Conservation (phyloP, 2,329 filamentous ascomycete species). For the Coniochaeta sp. region DNA sequence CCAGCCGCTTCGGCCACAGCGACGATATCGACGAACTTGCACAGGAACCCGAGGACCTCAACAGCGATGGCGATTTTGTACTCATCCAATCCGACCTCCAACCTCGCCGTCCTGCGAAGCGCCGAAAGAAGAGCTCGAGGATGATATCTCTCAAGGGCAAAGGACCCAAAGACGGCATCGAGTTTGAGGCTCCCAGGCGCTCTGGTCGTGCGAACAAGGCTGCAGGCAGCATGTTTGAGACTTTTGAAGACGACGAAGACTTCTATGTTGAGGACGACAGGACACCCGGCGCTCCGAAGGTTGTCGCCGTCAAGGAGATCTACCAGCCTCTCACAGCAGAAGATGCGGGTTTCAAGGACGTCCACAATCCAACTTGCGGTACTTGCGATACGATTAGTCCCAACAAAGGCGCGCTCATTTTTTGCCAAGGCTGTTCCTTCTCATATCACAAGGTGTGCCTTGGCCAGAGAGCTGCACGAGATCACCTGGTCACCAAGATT, state of each 20-base stretch:
- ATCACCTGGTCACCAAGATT: constrained; percentile 88
- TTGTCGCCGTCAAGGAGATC: constrained; percentile 62
- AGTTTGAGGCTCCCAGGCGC: constrained; percentile 44
- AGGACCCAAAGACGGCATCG: constrained; percentile 29
- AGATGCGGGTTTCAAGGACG: constrained; percentile 59
- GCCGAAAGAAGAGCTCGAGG: constrained; percentile 6
- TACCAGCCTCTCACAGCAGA: constrained; percentile 52
- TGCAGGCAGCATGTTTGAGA: constrained; percentile 37
- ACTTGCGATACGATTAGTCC: constrained; percentile 54
- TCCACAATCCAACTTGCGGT: constrained; percentile 67
- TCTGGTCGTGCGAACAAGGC: constrained; percentile 40
- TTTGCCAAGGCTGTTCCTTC: constrained; percentile 85
- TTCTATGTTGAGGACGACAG: constrained; percentile 43
- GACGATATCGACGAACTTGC: constrained; percentile 22
- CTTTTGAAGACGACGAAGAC: constrained; percentile 52
- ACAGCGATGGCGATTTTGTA: constrained; percentile 16
- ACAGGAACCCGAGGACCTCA: constrained; percentile 16
- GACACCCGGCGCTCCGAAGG: constrained; percentile 39
- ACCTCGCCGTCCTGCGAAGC: constrained; percentile 9
- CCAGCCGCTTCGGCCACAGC: constrained; percentile 4
- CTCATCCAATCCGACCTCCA: constrained; percentile 19
- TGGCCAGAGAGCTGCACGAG: constrained; percentile 62
- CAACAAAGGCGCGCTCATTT: constrained; percentile 64
- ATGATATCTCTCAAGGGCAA: constrained; percentile 1
- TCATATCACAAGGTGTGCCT: constrained; percentile 81